Evolutionary conservation across 768 basidiomycete species (phyloP).

Genomic region (Tulasnella sp.): DNA sequence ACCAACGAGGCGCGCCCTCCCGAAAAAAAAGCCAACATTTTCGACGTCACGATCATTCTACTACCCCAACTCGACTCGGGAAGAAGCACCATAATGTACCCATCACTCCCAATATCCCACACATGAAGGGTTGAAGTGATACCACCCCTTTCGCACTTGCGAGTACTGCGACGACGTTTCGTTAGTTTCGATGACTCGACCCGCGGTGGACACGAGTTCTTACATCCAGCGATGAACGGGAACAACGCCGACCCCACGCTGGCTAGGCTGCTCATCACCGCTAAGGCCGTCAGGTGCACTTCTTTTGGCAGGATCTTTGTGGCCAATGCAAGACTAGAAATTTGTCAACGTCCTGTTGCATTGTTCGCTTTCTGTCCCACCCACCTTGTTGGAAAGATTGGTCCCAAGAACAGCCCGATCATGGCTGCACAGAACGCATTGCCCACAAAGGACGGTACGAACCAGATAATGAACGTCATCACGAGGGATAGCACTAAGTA

Average conservation of each 20-base stretch:
- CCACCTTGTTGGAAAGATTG: conserved; percentile 14
- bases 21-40: too few species aligned
- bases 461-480: conserved; percentile 17
- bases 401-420: conserved; percentile 14
- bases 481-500: conserved; percentile 1
- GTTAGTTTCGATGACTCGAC: neutral
- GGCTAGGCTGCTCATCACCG: conserved; percentile 6
- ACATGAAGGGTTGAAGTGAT: conserved; percentile 2
- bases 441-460: conserved; percentile 15
- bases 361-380: neutral
- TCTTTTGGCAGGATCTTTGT: conserved; percentile 9
- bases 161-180: neutral
- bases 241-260: conserved; percentile 10
- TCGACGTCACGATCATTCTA: neutral
- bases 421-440: conserved; percentile 15
- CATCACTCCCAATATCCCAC: conserved; percentile 11
- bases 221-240: conserved; percentile 8
- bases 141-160: conserved; percentile 4
- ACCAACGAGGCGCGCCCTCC: too few species aligned
- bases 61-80: conserved; percentile 10
- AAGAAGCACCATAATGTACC: conserved; percentile 11
- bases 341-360: neutral
- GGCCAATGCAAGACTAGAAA: conserved; percentile 3
- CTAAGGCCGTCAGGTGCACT: conserved; percentile 8
- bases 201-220: neutral